A percentile compares a stretch with the other conserved stretches of the same genome.
These are phyloP conservation scores for Botrytis fragariae DNA, from an alignment of 2,329 filamentous ascomycete species.

Conservation along the genomic window DNA sequence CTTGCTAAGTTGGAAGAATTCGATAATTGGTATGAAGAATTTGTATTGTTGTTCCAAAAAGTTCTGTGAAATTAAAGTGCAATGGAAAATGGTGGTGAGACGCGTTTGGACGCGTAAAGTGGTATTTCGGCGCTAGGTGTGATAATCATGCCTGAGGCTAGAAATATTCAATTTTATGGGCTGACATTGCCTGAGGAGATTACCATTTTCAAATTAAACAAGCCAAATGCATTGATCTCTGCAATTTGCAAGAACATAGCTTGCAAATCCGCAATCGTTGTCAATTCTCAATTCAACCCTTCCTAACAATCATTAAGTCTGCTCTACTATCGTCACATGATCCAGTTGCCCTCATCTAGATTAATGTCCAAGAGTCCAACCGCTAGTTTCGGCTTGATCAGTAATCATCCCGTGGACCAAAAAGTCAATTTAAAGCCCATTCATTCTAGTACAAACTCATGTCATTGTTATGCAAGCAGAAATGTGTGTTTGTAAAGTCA, in stretches of 20 bases:
- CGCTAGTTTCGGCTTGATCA: neutral
- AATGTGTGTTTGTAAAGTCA: neutral
- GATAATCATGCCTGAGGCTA: neutral
- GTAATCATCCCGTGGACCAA: neutral
- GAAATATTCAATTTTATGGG: neutral
- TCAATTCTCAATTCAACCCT: neutral
- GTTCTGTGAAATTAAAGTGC: neutral
- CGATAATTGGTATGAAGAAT: neutral
- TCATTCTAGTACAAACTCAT: neutral
- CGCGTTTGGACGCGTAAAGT: conserved; percentile 18
- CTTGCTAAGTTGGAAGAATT: neutral
- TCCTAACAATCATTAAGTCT: neutral
- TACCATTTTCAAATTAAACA: neutral
- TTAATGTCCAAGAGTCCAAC: neutral
- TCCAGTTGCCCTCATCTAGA: neutral
- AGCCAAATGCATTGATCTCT: neutral
- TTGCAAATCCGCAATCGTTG: neutral
- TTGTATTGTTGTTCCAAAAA: neutral
- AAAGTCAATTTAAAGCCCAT: neutral
- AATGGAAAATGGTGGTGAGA: neutral
- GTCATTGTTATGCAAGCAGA: neutral
- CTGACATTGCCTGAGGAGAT: neutral
- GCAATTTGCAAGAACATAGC: neutral
- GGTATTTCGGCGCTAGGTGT: neutral
- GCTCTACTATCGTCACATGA: neutral